These are phyloP conservation scores for Fusarium albosuccineum DNA, from an alignment of 2,329 filamentous ascomycete genomes.

Conservation along the genomic window DNA sequence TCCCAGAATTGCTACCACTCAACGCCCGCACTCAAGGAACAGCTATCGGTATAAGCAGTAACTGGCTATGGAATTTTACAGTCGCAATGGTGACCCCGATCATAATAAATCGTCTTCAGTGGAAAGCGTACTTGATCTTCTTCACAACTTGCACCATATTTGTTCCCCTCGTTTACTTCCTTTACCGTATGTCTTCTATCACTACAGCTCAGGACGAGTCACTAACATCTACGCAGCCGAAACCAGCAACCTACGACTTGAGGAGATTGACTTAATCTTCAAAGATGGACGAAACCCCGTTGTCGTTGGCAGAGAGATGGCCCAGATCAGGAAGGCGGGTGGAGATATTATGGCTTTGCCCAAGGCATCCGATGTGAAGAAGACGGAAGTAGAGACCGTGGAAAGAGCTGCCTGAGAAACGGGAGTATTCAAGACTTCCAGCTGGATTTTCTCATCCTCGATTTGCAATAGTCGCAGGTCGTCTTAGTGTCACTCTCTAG, in stretches of 20 bases:
- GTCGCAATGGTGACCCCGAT: constrained; percentile 66
- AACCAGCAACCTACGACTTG: constrained; percentile 61
- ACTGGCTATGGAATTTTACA: constrained; percentile 54
- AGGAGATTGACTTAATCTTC: constrained; percentile 60
- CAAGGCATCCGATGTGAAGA: too few species aligned
- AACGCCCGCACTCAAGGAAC: constrained; percentile 50
- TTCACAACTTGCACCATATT: constrained; percentile 61
- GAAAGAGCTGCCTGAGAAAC: too few species aligned
- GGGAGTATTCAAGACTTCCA: too few species aligned
- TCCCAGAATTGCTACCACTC: constrained; percentile 53
- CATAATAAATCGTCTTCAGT: constrained; percentile 59
- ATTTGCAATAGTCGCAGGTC: too few species aligned
- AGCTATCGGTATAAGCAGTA: constrained; percentile 51
- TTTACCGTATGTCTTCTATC: constrained; percentile 52
- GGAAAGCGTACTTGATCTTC: constrained; percentile 66
- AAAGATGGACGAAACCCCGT: too few species aligned
- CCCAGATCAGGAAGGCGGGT: too few species aligned
- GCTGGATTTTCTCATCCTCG: too few species aligned
- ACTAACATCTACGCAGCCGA: constrained; percentile 50
- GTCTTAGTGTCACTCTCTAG: too few species aligned
- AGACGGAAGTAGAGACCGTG: too few species aligned
- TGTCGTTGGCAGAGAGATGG: too few species aligned
- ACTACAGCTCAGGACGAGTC: too few species aligned
- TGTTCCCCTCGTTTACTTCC: constrained; percentile 57
- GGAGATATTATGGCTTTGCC: too few species aligned